phyloP scores from a whole-genome alignment of 2,329 filamentous ascomycete species.

The Alternaria novae-zelandiae region DNA sequence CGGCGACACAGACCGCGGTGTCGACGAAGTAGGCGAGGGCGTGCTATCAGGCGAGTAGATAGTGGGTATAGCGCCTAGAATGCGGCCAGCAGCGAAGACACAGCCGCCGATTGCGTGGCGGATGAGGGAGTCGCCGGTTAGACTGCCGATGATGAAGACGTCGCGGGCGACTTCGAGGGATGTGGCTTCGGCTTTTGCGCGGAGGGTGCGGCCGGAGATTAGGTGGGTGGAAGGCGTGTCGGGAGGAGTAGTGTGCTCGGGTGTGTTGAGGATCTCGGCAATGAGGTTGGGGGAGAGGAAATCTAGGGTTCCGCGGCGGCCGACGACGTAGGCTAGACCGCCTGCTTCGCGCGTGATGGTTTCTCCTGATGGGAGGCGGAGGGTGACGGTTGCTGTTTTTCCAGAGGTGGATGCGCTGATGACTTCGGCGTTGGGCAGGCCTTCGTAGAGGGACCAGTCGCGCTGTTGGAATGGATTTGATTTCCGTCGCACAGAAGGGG shows the following conservation, averaged over 20 bases:
- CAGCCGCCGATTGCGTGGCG: slow-evolving; percentile 66
- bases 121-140: slow-evolving; percentile 67
- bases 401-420: slow-evolving; percentile 41
- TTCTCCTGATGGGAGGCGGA: slow-evolving; percentile 53
- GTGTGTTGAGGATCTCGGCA: slow-evolving; percentile 53
- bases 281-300: slow-evolving; percentile 58
- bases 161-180: slow-evolving; percentile 60
- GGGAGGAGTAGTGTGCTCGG: slow-evolving; percentile 1
- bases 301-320: slow-evolving; percentile 60
- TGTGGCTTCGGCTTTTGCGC: slow-evolving; percentile 56
- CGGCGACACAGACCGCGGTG: slow-evolving; percentile 31
- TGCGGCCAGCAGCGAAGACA: slow-evolving; percentile 61
- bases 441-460: slow-evolving; percentile 62
- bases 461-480: slow-evolving; percentile 54
- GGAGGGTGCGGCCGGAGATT: slow-evolving; percentile 61
- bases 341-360: slow-evolving; percentile 55
- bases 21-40: slow-evolving; percentile 19
- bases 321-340: slow-evolving; percentile 62
- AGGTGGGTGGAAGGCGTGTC: slow-evolving; percentile 20
- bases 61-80: slow-evolving; percentile 44
- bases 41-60: slow-evolving; percentile 20
- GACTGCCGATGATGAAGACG: slow-evolving; percentile 64
- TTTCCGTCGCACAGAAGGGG: slow-evolving; percentile 40
- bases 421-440: slow-evolving; percentile 61
- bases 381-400: slow-evolving; percentile 45